Evolutionary conservation across 1,139 yeast species (phyloP), one percentile per base, ranked within the genome.

Genomic region (Nematodospora anomalae): DNA sequence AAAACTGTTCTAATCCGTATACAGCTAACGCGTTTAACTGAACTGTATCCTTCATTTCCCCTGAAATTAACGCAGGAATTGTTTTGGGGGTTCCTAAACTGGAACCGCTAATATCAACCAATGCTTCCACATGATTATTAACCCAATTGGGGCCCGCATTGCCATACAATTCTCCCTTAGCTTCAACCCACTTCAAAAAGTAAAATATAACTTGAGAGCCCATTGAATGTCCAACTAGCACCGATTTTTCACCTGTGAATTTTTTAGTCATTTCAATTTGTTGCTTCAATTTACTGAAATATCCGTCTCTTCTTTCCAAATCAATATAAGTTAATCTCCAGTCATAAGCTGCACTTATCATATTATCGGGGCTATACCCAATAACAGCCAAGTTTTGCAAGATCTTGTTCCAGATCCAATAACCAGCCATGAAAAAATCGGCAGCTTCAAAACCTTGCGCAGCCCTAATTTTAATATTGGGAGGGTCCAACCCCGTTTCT

Each of bases 401-500:
- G 38, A 92, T 79, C 57, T 94, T 92, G 58, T 88, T 88, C 98
- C 98, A 92, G 51, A 92, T 87, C 98, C 98, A 92, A 61, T 92
- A 92, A 0, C 98, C 98, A 4, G 97, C 88, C 60, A 92, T 80
- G 55, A 92, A 92, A 61, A 89, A 92, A 62, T 92, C 98, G 0
- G 96, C 94, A 1, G 97, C 95, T 51, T 92, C 97, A 61, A 92
- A 87, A 0, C 98, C 98, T 56, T 87, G 96, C 0, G 96, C 94
- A 0, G 98, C 95, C 41, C 98, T 68, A 25, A 92, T 57, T 47
- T 74, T 83, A 50, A 86, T 75, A 35, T 83, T 76, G 0, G 85
- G 83, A 0, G 98, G 98, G 57, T 92, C 98, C 28, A 92, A 64
- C 0, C 98, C 98, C 0, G 98, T 90, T 42, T 79, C 81, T 0